phyloP scores from a whole-genome alignment of 805 yeast genomes.

The Candida argentea region DNA sequence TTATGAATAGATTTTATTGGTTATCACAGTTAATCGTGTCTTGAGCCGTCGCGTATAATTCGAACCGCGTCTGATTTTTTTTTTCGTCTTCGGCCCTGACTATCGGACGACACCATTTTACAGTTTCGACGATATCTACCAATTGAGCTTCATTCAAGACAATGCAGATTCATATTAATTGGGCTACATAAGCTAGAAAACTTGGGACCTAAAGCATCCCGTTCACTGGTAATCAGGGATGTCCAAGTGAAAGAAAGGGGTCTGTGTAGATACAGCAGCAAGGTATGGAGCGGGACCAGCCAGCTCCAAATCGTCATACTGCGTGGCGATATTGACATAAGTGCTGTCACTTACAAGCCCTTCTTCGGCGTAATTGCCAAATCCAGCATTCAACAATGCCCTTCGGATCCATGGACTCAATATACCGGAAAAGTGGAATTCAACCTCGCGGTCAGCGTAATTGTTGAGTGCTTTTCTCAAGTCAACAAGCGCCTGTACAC shows the following conservation, averaged over 20 bases:
- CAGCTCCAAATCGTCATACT: conserved; percentile 21
- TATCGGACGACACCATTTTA: no score
- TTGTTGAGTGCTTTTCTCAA: conserved; percentile 58
- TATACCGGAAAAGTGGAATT: conserved; percentile 82
- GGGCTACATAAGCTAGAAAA: neutral
- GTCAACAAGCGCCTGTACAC: conserved; percentile 70
- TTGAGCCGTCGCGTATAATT: no score
- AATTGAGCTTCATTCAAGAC: conserved; percentile 2
- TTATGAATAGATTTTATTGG: no score
- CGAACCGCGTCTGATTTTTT: no score
- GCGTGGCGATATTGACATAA: conserved; percentile 30
- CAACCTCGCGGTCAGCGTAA: conserved; percentile 76
- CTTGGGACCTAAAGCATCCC: neutral
- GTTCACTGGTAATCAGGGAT: conserved; percentile 45
- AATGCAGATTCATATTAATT: neutral
- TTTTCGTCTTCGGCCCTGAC: no score
- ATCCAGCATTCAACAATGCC: conserved; percentile 64
- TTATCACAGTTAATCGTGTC: no score
- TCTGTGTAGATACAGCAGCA: conserved; percentile 53
- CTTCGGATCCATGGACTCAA: conserved; percentile 81
- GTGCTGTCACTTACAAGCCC: conserved; percentile 26
- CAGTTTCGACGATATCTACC: conserved; percentile 5
- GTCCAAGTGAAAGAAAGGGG: conserved; percentile 73
- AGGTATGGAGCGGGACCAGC: conserved; percentile 23
- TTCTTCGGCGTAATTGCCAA: conserved; percentile 48